A percentile compares a stretch with the other conserved stretches of the same genome.
phyloP scores from a whole-genome alignment of 2,329 filamentous ascomycete species.

The Lecanicillium sp. region DNA sequence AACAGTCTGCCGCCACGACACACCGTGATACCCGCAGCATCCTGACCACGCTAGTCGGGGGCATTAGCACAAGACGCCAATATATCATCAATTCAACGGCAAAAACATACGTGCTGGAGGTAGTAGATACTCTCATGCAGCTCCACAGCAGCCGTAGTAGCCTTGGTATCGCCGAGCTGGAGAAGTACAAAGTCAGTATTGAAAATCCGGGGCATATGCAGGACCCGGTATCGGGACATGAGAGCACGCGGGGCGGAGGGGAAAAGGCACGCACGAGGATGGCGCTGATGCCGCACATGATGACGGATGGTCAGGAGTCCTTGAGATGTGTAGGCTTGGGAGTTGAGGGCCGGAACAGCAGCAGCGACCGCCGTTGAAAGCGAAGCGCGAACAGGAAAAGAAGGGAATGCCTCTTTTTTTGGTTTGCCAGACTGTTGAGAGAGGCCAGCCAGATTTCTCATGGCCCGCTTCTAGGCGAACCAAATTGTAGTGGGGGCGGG shows the following conservation, averaged over 20 bases:
- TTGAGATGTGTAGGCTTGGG: neutral
- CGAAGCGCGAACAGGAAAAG: constrained; percentile 1
- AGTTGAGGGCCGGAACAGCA: constrained; percentile 3
- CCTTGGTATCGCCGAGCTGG: constrained; percentile 29
- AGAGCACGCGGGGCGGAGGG: neutral
- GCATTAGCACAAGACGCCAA: constrained; percentile 14
- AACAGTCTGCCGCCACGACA: constrained; percentile 74
- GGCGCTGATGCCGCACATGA: constrained; percentile 11
- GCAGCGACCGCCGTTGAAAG: constrained; percentile 4
- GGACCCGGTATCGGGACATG: constrained; percentile 3
- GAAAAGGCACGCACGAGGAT: constrained; percentile 9
- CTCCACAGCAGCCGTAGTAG: constrained; percentile 50
- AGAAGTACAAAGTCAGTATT: neutral
- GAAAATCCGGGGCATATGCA: neutral
- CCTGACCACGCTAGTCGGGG: constrained; percentile 62
- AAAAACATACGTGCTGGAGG: constrained; percentile 45
- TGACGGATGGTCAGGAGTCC: too few species aligned
- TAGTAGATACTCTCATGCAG: constrained; percentile 67
- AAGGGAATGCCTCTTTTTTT: constrained; percentile 4
- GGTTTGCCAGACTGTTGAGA: constrained; percentile 1
- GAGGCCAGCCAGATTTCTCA: neutral
- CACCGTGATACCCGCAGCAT: constrained; percentile 81
- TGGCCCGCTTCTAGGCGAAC: constrained; percentile 6
- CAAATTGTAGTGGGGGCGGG: constrained; percentile 1
- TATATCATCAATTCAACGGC: constrained; percentile 13